phyloP scores from a whole-genome alignment of 2,329 filamentous ascomycete genomes.

The Diaporthe sp. region DNA sequence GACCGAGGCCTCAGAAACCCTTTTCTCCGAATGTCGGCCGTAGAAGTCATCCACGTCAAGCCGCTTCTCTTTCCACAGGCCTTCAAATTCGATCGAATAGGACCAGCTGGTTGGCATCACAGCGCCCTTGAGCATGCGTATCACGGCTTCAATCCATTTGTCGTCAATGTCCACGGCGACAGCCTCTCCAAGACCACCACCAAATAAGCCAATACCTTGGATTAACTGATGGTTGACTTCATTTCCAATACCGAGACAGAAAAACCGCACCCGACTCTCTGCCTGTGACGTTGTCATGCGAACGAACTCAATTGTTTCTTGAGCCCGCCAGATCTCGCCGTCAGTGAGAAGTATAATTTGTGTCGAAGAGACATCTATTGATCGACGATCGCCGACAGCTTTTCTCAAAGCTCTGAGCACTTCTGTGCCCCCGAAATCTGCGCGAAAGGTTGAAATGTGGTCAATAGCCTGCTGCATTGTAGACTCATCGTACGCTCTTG shows the following conservation, averaged over 20 bases:
- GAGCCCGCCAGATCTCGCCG: background rate
- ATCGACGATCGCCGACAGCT: background rate
- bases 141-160: slow-evolving; percentile 8
- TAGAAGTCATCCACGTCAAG: background rate
- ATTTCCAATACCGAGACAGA: background rate
- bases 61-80: background rate
- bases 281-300: background rate
- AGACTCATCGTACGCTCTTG: background rate
- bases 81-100: background rate
- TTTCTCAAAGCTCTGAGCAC: background rate
- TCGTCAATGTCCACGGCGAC: background rate
- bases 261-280: background rate
- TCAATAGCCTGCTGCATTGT: background rate
- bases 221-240: slow-evolving; percentile 5
- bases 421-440: background rate
- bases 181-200: background rate
- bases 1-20: no score
- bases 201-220: background rate
- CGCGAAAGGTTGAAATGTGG: background rate
- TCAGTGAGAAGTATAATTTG: background rate
- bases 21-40: no score
- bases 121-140: background rate
- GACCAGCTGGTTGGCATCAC: slow-evolving; percentile 4
- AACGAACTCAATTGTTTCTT: background rate
- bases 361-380: background rate